Conservation (phyloP, 257 asterid genomes). For the Plectranthus barbatus region DNA sequence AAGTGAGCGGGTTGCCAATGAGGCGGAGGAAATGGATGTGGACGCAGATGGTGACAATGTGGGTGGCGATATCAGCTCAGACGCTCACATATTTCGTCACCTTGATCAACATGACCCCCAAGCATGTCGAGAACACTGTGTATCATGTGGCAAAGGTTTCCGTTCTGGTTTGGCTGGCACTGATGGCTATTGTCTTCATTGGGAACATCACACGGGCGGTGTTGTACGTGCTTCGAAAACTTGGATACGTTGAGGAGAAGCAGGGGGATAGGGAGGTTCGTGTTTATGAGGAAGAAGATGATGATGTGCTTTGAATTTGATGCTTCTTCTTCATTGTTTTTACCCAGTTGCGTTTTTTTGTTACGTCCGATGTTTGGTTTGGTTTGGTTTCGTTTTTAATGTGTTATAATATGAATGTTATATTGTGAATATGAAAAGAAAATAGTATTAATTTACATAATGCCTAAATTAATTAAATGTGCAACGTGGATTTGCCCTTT, state of each 20-base stretch:
- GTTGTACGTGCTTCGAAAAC: constrained; percentile 8
- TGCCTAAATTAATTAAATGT: no score
- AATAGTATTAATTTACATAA: no score
- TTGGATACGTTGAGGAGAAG: constrained; percentile 11
- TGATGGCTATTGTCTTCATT: constrained; percentile 7
- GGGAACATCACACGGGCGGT: constrained; percentile 9
- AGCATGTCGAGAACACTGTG: constrained; percentile 9
- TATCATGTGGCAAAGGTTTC: constrained; percentile 11
- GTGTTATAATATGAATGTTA: no score
- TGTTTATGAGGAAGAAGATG: constrained; percentile 9
- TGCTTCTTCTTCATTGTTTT: no score
- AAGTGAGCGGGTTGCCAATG: constrained; percentile 34
- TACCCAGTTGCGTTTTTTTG: no score
- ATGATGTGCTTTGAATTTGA: constrained; percentile 8
- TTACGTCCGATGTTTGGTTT: no score
- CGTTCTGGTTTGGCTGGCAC: constrained; percentile 10
- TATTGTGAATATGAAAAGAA: no score
- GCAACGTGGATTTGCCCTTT: no score
- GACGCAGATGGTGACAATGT: constrained; percentile 31
- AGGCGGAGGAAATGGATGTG: constrained; percentile 23
- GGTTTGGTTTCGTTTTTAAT: no score
- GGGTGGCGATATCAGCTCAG: constrained; percentile 28
- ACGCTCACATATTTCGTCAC: constrained; percentile 20
- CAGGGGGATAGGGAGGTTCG: neutral
- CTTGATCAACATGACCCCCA: constrained; percentile 15